phyloP scores from a whole-genome alignment of 2,329 filamentous ascomycete species.

The Phaeosphaeriaceae sp. region DNA sequence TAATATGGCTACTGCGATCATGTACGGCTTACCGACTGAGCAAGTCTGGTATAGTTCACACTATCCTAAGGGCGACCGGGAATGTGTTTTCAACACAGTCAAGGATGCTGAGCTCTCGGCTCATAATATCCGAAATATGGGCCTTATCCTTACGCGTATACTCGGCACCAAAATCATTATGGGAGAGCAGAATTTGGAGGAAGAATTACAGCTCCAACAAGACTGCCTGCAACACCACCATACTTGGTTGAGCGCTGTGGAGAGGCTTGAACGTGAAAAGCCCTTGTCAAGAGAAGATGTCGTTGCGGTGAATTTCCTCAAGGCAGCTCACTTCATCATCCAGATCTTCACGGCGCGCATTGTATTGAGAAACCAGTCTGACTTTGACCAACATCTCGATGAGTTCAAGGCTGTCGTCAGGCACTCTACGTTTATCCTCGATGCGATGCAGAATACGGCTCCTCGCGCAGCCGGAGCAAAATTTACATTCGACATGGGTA shows the following conservation, averaged over 20 bases:
- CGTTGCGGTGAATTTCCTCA: conserved; percentile 14
- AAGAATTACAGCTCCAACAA: conserved; percentile 14
- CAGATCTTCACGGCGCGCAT: conserved; percentile 19
- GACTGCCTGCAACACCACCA: conserved; percentile 19
- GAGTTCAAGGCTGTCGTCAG: conserved; percentile 23
- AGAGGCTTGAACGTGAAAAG: conserved; percentile 5
- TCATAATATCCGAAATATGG: conserved; percentile 30
- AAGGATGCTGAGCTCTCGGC: conserved; percentile 24
- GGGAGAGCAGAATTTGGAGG: background rate
- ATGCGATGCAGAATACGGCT: conserved; percentile 11
- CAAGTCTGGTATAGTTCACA: conserved; percentile 12
- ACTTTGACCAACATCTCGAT: conserved; percentile 24
- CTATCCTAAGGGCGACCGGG: conserved; percentile 4
- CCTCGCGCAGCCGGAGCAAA: conserved; percentile 15
- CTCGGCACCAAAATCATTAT: conserved; percentile 9
- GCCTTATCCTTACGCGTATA: conserved; percentile 18
- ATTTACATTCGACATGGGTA: conserved; percentile 29
- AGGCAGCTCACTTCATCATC: conserved; percentile 8
- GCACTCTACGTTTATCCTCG: conserved; percentile 26
- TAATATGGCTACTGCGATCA: conserved; percentile 22
- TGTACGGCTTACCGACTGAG: conserved; percentile 25
- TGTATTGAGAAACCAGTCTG: conserved; percentile 12
- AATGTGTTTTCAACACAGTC: conserved; percentile 15
- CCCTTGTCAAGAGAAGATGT: conserved; percentile 18
- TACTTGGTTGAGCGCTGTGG: conserved; percentile 20